phyloP scores from a whole-genome alignment of 1,284 basidiomycete genomes.

The Sporisorium sorghi region DNA sequence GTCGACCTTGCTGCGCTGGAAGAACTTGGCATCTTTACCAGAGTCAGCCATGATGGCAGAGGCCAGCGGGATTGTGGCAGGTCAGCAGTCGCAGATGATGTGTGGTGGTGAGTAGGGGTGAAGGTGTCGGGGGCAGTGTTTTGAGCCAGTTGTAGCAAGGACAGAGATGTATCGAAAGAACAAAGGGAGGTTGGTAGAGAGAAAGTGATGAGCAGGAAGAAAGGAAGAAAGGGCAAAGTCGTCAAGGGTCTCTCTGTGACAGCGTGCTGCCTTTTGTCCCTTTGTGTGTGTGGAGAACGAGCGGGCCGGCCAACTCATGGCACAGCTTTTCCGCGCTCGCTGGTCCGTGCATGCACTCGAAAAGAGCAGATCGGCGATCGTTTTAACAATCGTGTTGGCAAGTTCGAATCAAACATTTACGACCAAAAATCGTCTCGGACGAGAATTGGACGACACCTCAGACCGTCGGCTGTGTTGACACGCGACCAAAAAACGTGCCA shows the following conservation, averaged over 20 bases:
- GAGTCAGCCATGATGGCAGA: conserved; percentile 55
- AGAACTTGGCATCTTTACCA: conserved; percentile 67
- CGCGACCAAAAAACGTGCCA: background rate
- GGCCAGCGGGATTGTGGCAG: background rate
- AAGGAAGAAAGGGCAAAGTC: background rate
- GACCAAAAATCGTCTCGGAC: no score
- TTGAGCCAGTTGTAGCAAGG: background rate
- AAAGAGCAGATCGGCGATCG: no score
- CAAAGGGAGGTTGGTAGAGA: background rate
- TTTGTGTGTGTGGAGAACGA: background rate
- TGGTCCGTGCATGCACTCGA: background rate
- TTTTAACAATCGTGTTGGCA: no score
- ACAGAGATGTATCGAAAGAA: background rate
- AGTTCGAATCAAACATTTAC: no score
- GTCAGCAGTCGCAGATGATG: no score
- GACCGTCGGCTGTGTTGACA: background rate
- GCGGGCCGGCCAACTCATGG: background rate
- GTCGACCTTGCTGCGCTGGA: conserved; percentile 66
- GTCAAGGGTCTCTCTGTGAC: background rate
- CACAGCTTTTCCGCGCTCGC: background rate
- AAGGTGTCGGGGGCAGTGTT: background rate
- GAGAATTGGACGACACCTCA: background rate
- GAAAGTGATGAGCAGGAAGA: background rate
- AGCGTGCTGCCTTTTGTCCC: background rate
- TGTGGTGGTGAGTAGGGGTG: background rate